Conservation (phyloP, 768 basidiomycete genomes). For the Phylloporus arenicola region DNA sequence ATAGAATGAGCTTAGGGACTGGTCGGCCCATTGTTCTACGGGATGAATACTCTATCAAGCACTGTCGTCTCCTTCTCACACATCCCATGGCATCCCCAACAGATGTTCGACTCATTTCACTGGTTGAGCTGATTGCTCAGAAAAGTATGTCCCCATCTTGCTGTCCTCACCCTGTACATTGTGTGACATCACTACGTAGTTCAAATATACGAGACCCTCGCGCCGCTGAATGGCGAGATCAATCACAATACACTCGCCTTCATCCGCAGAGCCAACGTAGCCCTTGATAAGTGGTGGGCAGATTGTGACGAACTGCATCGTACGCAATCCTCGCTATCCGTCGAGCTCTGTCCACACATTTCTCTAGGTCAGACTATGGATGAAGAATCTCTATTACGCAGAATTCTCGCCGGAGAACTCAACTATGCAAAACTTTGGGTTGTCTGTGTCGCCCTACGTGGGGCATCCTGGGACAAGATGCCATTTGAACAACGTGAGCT, state of each 20-base stretch:
- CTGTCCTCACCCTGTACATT: background rate
- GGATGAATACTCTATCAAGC: conserved; percentile 81
- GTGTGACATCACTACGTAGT: conserved; percentile 40
- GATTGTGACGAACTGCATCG: conserved; percentile 86
- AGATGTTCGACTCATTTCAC: conserved; percentile 81
- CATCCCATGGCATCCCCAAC: conserved; percentile 89
- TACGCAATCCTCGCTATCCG: conserved; percentile 24
- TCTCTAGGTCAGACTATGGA: conserved; percentile 68
- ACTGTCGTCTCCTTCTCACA: conserved; percentile 73
- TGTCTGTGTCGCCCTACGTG: conserved; percentile 86
- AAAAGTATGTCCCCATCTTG: conserved; percentile 56
- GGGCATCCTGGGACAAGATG: conserved; percentile 95
- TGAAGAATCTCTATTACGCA: conserved; percentile 78
- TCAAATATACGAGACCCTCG: conserved; percentile 88
- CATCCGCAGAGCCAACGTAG: conserved; percentile 79
- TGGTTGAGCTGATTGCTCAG: conserved; percentile 86
- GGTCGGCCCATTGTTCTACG: conserved; percentile 86
- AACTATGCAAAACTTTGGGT: conserved; percentile 95
- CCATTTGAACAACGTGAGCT: conserved; percentile 91
- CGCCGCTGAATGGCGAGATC: conserved; percentile 80
- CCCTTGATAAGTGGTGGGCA: conserved; percentile 86
- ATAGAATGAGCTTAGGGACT: conserved; percentile 85
- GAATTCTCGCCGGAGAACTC: conserved; percentile 82
- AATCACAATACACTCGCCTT: conserved; percentile 81
- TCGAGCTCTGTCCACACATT: conserved; percentile 4